Conservation (phyloP, 306 rosid genomes). For the Clitoria ternatea region DNA sequence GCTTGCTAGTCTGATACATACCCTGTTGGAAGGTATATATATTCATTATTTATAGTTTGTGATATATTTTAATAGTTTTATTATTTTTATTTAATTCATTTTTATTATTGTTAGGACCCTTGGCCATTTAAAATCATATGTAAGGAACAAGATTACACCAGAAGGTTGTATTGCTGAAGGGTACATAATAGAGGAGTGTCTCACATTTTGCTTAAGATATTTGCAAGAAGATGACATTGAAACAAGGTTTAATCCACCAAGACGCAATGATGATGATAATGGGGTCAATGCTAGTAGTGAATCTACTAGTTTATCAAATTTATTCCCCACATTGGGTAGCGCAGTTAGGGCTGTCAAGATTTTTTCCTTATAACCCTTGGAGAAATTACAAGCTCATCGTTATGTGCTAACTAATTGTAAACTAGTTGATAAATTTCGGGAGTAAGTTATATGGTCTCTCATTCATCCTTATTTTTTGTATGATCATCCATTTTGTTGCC, state of each 20-base stretch:
- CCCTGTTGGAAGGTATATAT: not conserved
- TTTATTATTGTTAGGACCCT: not conserved
- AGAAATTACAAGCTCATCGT: not conserved
- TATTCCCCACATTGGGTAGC: not conserved
- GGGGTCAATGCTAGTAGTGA: not conserved
- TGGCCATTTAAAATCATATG: not conserved
- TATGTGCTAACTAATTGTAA: not conserved
- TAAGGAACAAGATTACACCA: not conserved
- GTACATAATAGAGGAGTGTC: not conserved
- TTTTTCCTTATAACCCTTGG: not conserved
- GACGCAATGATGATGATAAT: not conserved
- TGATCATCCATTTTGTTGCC: not conserved
- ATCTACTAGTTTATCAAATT: not conserved
- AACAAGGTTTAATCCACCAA: not conserved
- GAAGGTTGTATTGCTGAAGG: not conserved
- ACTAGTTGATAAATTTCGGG: not conserved
- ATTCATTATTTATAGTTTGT: not conserved
- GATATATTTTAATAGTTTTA: not conserved
- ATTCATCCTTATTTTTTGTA: not conserved
- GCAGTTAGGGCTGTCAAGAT: not conserved
- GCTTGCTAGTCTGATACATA: not conserved
- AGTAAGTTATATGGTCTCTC: not conserved
- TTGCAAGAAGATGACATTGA: not conserved
- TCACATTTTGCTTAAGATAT: conserved; percentile 9
- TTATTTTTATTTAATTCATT: not conserved